Evolutionary conservation across 768 basidiomycete species (phyloP).

Genomic region (Melanogaster broomeanus): DNA sequence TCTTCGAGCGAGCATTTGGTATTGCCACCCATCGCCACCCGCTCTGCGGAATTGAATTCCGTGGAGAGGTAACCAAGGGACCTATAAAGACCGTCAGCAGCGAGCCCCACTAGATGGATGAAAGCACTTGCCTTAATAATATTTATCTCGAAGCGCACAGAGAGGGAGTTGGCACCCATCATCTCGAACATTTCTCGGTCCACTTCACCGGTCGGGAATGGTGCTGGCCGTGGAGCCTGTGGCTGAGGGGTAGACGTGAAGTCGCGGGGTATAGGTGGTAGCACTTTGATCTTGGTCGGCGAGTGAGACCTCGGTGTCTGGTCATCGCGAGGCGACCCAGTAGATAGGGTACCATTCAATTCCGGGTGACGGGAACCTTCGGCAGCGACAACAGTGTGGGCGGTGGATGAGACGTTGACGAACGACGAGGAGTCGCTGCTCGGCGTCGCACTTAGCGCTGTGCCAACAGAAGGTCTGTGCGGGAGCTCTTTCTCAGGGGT

Average conservation of each 20-base stretch:
- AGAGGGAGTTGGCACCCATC: slow-evolving; percentile 74
- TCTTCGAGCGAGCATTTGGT: slow-evolving; percentile 90
- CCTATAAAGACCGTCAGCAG: slow-evolving; percentile 45
- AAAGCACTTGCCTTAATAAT: slow-evolving; percentile 82
- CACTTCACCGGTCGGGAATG: slow-evolving; percentile 66
- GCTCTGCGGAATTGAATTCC: slow-evolving; percentile 94
- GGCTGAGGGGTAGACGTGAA: slow-evolving; percentile 40
- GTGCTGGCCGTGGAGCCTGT: slow-evolving; percentile 47
- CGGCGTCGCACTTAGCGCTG: slow-evolving; percentile 60
- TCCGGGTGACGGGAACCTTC: slow-evolving; percentile 36
- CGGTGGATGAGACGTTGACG: slow-evolving; percentile 73
- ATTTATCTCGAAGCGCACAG: slow-evolving; percentile 95
- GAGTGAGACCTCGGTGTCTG: slow-evolving; percentile 45
- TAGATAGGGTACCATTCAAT: slow-evolving; percentile 21
- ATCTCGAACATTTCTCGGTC: slow-evolving; percentile 70
- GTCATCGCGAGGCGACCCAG: slow-evolving; percentile 29
- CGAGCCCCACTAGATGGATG: not conserved
- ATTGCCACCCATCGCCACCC: slow-evolving; percentile 94
- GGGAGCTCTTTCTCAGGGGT: slow-evolving; percentile 49
- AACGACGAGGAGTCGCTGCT: slow-evolving; percentile 83
- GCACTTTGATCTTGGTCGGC: slow-evolving; percentile 59
- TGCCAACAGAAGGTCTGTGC: slow-evolving; percentile 43
- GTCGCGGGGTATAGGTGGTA: slow-evolving; percentile 84
- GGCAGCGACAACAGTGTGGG: slow-evolving; percentile 41
- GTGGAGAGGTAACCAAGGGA: slow-evolving; percentile 90